These are phyloP conservation scores for Paecilomyces sp. DNA, from an alignment of 2,329 filamentous ascomycete species.

Conservation along the genomic window DNA sequence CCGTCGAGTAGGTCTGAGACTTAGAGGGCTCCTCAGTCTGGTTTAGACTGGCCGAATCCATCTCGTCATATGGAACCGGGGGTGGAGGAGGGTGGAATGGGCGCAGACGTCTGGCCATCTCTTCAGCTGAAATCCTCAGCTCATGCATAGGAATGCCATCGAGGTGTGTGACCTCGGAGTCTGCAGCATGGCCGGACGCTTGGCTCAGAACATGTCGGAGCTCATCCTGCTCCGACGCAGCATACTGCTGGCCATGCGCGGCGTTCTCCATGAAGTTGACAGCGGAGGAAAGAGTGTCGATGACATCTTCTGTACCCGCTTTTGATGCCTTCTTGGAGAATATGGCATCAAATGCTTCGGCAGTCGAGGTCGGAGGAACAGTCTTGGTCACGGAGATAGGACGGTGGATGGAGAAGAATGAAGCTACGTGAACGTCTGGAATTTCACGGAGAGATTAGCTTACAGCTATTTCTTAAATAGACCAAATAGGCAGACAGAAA, in stretches of 20 bases:
- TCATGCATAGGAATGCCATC: constrained; percentile 48
- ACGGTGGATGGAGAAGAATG: constrained; percentile 92
- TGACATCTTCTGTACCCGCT: constrained; percentile 49
- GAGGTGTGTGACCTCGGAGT: constrained; percentile 30
- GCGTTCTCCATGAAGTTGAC: constrained; percentile 38
- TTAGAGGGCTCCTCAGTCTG: constrained; percentile 29
- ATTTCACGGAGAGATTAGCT: neutral
- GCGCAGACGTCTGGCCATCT: constrained; percentile 62
- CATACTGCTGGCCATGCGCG: constrained; percentile 16
- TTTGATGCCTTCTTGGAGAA: constrained; percentile 56
- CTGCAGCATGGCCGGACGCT: constrained; percentile 19
- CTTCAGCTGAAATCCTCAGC: constrained; percentile 59
- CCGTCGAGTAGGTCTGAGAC: constrained; percentile 41
- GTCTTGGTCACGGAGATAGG: constrained; percentile 83
- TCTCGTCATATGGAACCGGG: constrained; percentile 54
- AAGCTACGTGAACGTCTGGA: constrained; percentile 76
- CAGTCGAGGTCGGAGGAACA: constrained; percentile 64
- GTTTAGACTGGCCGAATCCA: constrained; percentile 24
- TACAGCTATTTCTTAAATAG: neutral
- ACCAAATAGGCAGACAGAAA: neutral
- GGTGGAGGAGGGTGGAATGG: constrained; percentile 82
- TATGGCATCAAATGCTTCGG: constrained; percentile 75
- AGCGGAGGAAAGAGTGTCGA: constrained; percentile 55
- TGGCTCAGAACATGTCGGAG: constrained; percentile 21
- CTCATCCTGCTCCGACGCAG: constrained; percentile 24